Evolutionary conservation across 768 basidiomycete genomes (phyloP).

Genomic region (Boletellus ananas): DNA sequence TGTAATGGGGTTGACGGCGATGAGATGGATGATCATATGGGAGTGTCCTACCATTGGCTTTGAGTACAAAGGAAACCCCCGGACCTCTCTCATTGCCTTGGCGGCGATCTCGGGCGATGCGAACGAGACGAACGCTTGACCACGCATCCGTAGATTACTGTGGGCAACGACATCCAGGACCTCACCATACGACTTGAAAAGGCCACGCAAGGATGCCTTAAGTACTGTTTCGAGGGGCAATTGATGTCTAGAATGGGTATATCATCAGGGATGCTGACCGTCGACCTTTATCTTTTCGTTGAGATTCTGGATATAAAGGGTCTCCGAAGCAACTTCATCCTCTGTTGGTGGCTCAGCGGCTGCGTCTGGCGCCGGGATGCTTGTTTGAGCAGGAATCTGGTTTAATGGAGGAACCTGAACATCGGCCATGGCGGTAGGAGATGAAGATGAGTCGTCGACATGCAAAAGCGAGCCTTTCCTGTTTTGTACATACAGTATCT

Average conservation of each 20-base stretch:
- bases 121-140: conserved; percentile 97
- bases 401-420: conserved; percentile 31
- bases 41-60: conserved; percentile 80
- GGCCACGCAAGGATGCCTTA: conserved; percentile 78
- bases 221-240: conserved; percentile 52
- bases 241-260: conserved; percentile 7
- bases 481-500: conserved; percentile 7
- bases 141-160: conserved; percentile 92
- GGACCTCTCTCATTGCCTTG: conserved; percentile 89
- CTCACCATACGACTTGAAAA: conserved; percentile 93
- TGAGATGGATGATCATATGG: background rate
- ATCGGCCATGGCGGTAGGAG: conserved; percentile 34
- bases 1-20: conserved; percentile 30
- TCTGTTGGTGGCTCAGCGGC: conserved; percentile 24
- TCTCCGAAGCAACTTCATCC: conserved; percentile 64
- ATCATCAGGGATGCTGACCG: conserved; percentile 38
- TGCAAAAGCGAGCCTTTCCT: conserved; percentile 8
- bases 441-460: background rate
- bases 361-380: conserved; percentile 16
- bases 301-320: conserved; percentile 92
- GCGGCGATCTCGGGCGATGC: conserved; percentile 74
- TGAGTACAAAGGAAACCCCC: conserved; percentile 91
- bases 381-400: conserved; percentile 26
- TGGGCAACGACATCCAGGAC: conserved; percentile 96
- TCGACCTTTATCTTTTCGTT: conserved; percentile 91